Conservation (phyloP, 192 early-diverging fungal species). For the Powellomyces hirtus region DNA sequence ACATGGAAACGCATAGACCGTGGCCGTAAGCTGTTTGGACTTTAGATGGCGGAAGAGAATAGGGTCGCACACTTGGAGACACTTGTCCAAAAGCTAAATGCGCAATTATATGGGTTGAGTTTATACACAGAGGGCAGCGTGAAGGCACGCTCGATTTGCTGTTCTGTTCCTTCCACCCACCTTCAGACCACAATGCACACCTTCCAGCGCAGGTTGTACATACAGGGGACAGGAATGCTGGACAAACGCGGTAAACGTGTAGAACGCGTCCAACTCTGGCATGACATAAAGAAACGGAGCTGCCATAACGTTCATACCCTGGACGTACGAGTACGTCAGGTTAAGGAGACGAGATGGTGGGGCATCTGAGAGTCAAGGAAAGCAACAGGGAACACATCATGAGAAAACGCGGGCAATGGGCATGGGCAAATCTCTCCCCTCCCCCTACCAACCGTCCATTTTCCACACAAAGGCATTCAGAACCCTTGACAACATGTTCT, state of each 20-base stretch:
- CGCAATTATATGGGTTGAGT: background rate
- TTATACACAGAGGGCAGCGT: background rate
- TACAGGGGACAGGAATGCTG: conserved; percentile 88
- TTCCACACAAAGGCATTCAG: conserved; percentile 88
- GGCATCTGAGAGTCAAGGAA: conserved; percentile 29
- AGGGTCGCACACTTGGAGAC: conserved; percentile 72
- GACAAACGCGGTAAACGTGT: conserved; percentile 83
- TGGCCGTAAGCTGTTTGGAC: conserved; percentile 68
- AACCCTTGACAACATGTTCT: conserved; percentile 71
- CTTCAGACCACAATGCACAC: conserved; percentile 87
- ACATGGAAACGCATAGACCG: conserved; percentile 89
- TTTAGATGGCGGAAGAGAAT: conserved; percentile 68
- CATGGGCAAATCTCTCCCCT: no score
- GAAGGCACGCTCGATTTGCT: background rate
- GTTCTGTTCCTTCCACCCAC: conserved; percentile 37
- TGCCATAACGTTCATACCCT: conserved; percentile 91
- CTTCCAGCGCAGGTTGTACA: conserved; percentile 84
- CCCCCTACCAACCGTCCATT: conserved; percentile 63
- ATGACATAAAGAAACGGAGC: conserved; percentile 90
- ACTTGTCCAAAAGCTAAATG: conserved; percentile 83
- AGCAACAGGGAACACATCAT: background rate
- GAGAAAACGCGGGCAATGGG: no score
- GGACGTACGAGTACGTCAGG: conserved; percentile 75
- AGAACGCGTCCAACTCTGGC: conserved; percentile 91
- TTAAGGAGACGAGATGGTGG: conserved; percentile 49